Conservation (phyloP, 495 filamentous ascomycete species). For the Paragyromitra xinjiangensis region DNA sequence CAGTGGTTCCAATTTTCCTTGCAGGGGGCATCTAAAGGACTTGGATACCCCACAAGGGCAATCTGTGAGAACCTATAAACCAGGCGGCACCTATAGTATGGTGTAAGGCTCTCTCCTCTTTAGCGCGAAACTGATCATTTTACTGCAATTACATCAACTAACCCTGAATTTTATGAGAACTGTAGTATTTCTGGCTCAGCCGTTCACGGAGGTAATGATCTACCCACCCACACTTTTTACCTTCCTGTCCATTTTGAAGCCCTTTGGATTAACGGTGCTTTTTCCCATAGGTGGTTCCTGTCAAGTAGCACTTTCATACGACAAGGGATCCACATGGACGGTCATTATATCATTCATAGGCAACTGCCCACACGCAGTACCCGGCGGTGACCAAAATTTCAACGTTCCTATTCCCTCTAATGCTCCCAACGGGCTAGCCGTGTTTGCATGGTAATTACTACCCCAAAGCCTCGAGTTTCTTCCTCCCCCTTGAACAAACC, state of each 20-base stretch:
- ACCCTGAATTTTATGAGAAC: conserved; percentile 47
- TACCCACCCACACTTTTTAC: background rate
- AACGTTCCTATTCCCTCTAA: conserved; percentile 63
- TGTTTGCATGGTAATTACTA: conserved; percentile 64
- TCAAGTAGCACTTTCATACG: conserved; percentile 70
- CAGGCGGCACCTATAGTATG: conserved; percentile 61
- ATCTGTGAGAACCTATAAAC: conserved; percentile 62
- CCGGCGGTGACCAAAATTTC: conserved; percentile 60
- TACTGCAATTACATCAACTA: background rate
- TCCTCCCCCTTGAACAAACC: background rate
- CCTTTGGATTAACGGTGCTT: background rate
- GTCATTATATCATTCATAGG: conserved; percentile 73
- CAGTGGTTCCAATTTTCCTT: conserved; percentile 64
- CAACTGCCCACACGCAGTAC: conserved; percentile 65
- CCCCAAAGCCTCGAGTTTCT: background rate
- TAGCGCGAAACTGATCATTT: background rate
- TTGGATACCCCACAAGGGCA: conserved; percentile 58
- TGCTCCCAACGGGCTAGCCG: conserved; percentile 61
- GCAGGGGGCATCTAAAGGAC: conserved; percentile 65
- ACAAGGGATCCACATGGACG: conserved; percentile 66
- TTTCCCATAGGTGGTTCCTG: conserved; percentile 68
- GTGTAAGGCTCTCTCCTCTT: conserved; percentile 46
- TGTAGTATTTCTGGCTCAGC: conserved; percentile 61
- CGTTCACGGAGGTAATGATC: conserved; percentile 58
- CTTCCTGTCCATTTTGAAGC: background rate